Percentiles rank a stretch among this genome's conserved stretches.
Conservation (phyloP, 345 rosid species). For the Euphorbia pulcherrima region DNA sequence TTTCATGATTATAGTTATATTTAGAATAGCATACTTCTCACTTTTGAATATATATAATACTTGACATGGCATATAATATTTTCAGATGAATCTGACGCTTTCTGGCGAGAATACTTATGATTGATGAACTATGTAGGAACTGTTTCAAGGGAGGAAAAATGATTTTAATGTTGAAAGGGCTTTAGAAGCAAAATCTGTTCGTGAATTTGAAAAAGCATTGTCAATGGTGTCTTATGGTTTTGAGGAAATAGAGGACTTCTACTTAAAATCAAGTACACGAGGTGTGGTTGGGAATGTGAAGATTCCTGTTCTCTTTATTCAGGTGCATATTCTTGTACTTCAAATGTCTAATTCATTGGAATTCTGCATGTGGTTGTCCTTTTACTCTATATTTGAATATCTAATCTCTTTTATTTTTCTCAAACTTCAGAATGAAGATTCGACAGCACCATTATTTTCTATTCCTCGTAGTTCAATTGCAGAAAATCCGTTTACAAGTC, state of each 20-base stretch:
- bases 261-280: slow-evolving; percentile 66
- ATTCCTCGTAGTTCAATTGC: slow-evolving; percentile 74
- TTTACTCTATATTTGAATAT: slow-evolving; percentile 11
- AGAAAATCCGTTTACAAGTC: slow-evolving; percentile 89
- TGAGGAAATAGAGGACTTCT: slow-evolving; percentile 70
- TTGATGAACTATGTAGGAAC: slow-evolving; percentile 46
- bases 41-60: not conserved
- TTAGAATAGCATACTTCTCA: not conserved
- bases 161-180: slow-evolving; percentile 85
- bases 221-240: slow-evolving; percentile 85
- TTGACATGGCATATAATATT: slow-evolving; percentile 12
- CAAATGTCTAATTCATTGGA: slow-evolving; percentile 8
- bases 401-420: slow-evolving; percentile 27
- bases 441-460: slow-evolving; percentile 63
- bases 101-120: slow-evolving; percentile 12
- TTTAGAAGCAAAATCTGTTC: slow-evolving; percentile 65
- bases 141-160: slow-evolving; percentile 79
- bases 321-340: slow-evolving; percentile 47
- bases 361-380: not conserved
- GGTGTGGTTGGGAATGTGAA: slow-evolving; percentile 63
- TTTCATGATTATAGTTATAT: not conserved
- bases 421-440: slow-evolving; percentile 63
- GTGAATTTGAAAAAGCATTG: slow-evolving; percentile 83
- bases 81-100: not conserved
- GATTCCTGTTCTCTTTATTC: slow-evolving; percentile 90